Evolutionary conservation across 306 rosid species (phyloP).

Genomic region (Abrus pulchellus): DNA sequence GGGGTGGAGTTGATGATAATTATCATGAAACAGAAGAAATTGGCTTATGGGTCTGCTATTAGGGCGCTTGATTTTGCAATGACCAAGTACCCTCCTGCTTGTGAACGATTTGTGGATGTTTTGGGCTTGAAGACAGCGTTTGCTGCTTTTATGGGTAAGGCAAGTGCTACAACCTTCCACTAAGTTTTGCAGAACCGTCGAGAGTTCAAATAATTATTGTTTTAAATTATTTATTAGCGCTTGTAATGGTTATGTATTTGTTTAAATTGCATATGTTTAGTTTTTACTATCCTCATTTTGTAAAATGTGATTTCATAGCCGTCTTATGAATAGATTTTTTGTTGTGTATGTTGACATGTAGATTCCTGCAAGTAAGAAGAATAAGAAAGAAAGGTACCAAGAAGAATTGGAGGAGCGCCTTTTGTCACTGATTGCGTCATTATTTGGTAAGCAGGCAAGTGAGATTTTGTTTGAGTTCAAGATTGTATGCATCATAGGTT

Average conservation of each 20-base stretch:
- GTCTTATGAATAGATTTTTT: constrained; percentile 26
- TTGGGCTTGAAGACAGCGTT: constrained; percentile 95
- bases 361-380: constrained; percentile 83
- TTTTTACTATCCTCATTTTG: neutral
- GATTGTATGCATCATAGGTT: neutral
- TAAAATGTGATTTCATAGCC: constrained; percentile 16
- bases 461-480: constrained; percentile 48
- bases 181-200: neutral
- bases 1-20: constrained; percentile 98
- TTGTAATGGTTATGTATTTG: neutral
- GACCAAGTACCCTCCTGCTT: constrained; percentile 95
- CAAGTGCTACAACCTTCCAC: constrained; percentile 56
- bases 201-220: neutral
- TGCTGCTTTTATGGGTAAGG: constrained; percentile 99
- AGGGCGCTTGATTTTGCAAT: constrained; percentile 97
- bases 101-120: constrained; percentile 96
- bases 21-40: constrained; percentile 93
- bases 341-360: constrained; percentile 44
- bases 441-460: constrained; percentile 95
- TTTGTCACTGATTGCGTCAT: constrained; percentile 83
- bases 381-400: constrained; percentile 88
- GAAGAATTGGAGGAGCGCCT: constrained; percentile 96
- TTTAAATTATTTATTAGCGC: neutral
- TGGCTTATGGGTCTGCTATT: constrained; percentile 92
- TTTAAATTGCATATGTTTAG: neutral